These are phyloP conservation scores for Silene noctiflora DNA, from an alignment of 179 eudicot genomes.

Conservation along the genomic window DNA sequence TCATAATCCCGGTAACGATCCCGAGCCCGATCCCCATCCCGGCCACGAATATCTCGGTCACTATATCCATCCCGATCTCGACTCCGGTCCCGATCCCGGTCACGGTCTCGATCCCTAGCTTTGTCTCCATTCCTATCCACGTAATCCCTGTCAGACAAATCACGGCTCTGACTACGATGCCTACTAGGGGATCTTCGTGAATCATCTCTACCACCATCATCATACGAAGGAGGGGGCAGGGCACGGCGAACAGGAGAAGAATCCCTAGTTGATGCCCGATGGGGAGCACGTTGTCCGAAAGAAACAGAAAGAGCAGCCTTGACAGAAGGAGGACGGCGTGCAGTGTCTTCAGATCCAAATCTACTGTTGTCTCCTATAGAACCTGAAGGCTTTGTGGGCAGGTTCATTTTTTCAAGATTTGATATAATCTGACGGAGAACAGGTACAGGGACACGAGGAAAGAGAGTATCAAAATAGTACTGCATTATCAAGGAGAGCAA, in stretches of 20 bases:
- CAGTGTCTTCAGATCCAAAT: constrained; percentile 82
- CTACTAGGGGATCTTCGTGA: constrained; percentile 62
- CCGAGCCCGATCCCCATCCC: constrained; percentile 33
- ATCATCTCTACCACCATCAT: constrained; percentile 41
- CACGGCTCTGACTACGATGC: constrained; percentile 81
- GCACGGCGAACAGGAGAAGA: constrained; percentile 95
- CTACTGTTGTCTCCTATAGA: constrained; percentile 84
- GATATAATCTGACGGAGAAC: constrained; percentile 61
- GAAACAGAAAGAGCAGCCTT: constrained; percentile 98
- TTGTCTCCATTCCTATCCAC: constrained; percentile 12
- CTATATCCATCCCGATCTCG: constrained; percentile 35
- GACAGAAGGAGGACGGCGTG: constrained; percentile 99
- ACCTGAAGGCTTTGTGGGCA: constrained; percentile 74
- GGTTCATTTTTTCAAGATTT: constrained; percentile 78
- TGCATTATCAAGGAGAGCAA: constrained; percentile 38
- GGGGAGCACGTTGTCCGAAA: constrained; percentile 98
- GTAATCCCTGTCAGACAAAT: constrained; percentile 59
- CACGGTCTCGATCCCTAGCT: constrained; percentile 29
- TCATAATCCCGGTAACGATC: constrained; percentile 40
- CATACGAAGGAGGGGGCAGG: constrained; percentile 50
- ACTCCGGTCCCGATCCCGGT: constrained; percentile 17
- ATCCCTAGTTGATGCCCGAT: constrained; percentile 91
- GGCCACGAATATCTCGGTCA: constrained; percentile 45
- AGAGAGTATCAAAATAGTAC: constrained; percentile 95
- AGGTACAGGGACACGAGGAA: constrained; percentile 92